Base-by-base conservation (phyloP, 176 grass and related monocot species). In the Oryza australiensis region DNA sequence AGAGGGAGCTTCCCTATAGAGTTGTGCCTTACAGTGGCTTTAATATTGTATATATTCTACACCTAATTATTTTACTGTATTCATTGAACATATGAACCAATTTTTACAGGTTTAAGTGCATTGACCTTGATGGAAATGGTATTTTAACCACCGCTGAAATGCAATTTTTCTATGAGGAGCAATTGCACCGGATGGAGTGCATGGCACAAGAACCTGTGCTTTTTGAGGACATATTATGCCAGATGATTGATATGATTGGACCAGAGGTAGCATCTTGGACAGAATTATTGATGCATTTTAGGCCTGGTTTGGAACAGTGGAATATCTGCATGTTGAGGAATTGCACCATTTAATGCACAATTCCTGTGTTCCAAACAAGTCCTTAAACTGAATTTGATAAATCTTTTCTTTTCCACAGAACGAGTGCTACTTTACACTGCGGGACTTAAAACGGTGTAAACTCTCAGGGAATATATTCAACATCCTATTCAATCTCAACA, bases 81-180 rank as follows among this genome's bases (percentile, higher is more conserved):
- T 78, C 29, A 51, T 73, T 86, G 70, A 80, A 40, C 26, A 76
- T 49, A 10, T 66, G 4, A 74, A 73, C 74, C 69, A 43, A 33
- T 28, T 59, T 80, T 92, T 79, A 32, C 87, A 99, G 97, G 97
- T 99, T 99, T 83, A 99, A 96, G 80, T 99, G 97, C 84, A 92
- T 99, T 81, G 97, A 99, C 87, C 78, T 99, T 77, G 97, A 99
- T 90, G 97, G 93, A 66, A 99, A 99, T 91, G 97, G 91, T 28
- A 90, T 99, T 74, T 85, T 99, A 71, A 94, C 89, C 55, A 84
- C 87, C 67, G 96, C 88, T 75, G 97, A 99, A 70, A 96, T 99
- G 97, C 97, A 99, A 91, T 99, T 96, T 86, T 99, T 99, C 80
- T 99, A 99, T 18, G 97, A 99, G 80, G 97, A 99, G 87, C 97